phyloP scores from a whole-genome alignment of 257 asterid genomes.

The Gentiana straminea region DNA sequence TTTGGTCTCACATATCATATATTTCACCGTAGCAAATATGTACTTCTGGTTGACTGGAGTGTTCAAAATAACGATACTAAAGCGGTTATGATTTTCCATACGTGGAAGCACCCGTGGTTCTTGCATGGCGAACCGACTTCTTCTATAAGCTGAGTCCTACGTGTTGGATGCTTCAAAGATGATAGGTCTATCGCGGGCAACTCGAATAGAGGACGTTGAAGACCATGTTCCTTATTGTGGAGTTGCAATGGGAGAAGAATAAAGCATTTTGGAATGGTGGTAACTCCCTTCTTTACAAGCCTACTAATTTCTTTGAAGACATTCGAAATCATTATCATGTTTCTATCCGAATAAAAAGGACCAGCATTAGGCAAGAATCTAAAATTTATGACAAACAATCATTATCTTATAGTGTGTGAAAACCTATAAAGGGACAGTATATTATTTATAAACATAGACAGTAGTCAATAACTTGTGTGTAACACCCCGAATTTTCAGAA shows the following conservation, averaged over 20 bases:
- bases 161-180: constrained; percentile 1
- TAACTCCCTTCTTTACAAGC: constrained; percentile 6
- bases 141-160: constrained; percentile 1
- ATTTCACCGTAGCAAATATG: no score
- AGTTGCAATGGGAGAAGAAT: constrained; percentile 11
- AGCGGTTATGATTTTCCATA: not conserved
- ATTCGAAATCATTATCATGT: no score
- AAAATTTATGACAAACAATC: no score
- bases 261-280: constrained; percentile 6
- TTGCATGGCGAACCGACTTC: constrained; percentile 11
- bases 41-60: no score
- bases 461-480: no score
- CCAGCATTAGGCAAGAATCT: no score
- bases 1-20: no score
- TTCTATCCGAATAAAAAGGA: no score
- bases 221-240: not conserved
- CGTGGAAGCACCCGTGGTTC: constrained; percentile 13
- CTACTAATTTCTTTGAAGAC: constrained; percentile 1
- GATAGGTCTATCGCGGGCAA: constrained; percentile 11
- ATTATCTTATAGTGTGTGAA: no score
- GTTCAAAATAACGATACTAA: not conserved
- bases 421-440: no score
- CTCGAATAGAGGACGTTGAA: not conserved
- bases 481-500: no score
- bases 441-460: no score